phyloP scores from a whole-genome alignment of 306 rosid species.

The Trifolium subterraneum region DNA sequence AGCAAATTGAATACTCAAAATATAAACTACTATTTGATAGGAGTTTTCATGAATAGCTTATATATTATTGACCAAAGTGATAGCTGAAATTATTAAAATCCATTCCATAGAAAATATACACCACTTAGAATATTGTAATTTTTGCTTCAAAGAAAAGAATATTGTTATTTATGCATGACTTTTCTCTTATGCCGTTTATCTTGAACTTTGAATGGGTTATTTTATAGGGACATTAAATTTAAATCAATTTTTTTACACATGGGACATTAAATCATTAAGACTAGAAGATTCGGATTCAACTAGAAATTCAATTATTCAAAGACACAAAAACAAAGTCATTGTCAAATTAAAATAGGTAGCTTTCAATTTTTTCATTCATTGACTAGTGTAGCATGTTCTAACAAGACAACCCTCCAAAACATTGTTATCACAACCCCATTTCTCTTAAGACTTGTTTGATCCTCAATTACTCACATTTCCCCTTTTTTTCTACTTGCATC shows the following conservation, averaged over 20 bases:
- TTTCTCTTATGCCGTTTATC: constrained; percentile 26
- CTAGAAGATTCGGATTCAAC: constrained; percentile 5
- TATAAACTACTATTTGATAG: neutral
- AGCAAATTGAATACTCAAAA: neutral
- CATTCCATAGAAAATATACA: neutral
- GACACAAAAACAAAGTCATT: constrained; percentile 23
- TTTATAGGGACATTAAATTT: constrained; percentile 6
- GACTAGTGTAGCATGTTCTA: constrained; percentile 10
- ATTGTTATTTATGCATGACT: constrained; percentile 11
- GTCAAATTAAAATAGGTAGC: constrained; percentile 32
- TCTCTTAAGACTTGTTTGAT: constrained; percentile 10
- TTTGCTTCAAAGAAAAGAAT: neutral
- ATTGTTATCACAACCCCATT: constrained; percentile 17
- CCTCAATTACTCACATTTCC: neutral
- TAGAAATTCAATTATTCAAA: constrained; percentile 7
- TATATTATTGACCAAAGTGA: neutral
- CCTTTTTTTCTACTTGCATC: constrained; percentile 13
- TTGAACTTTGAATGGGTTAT: constrained; percentile 37
- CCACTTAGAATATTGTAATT: neutral
- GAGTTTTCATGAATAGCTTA: neutral
- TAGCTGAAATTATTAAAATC: neutral
- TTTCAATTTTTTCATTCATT: constrained; percentile 27
- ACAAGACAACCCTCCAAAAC: constrained; percentile 20
- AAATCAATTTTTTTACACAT: neutral
- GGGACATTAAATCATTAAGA: constrained; percentile 20